Conservation (phyloP, 129 eudicot genomes). For the Artemisia argyi region DNA sequence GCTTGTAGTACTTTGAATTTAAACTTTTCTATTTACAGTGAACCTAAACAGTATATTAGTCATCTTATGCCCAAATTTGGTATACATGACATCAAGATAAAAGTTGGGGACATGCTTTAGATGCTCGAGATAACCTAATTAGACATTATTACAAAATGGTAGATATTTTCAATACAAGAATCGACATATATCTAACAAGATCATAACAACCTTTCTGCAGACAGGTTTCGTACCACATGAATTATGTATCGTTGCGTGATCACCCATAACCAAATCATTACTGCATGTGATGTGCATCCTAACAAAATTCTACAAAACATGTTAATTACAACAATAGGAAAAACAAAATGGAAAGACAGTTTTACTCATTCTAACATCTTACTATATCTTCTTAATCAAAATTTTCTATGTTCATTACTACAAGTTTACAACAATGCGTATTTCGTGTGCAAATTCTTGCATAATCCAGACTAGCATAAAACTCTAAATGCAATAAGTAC, state of each 20-base stretch:
- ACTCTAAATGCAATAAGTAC: conserved; percentile 10
- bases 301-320: background rate
- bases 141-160: background rate
- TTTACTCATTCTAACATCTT: conserved; percentile 28
- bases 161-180: background rate
- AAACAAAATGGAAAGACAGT: background rate
- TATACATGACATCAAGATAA: too few species aligned
- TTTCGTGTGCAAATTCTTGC: conserved; percentile 13
- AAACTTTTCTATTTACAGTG: too few species aligned
- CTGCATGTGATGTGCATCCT: background rate
- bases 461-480: conserved; percentile 4
- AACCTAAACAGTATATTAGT: too few species aligned
- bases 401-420: conserved; percentile 34
- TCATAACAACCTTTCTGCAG: background rate
- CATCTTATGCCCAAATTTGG: too few species aligned
- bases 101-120: too few species aligned
- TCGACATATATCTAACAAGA: background rate
- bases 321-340: background rate
- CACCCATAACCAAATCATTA: background rate
- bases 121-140: too few species aligned
- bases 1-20: too few species aligned
- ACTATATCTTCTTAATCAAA: conserved; percentile 27
- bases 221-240: background rate
- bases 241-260: background rate
- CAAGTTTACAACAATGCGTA: conserved; percentile 30